Conservation (phyloP, 106 monocot species). For the Posidonia australis region DNA sequence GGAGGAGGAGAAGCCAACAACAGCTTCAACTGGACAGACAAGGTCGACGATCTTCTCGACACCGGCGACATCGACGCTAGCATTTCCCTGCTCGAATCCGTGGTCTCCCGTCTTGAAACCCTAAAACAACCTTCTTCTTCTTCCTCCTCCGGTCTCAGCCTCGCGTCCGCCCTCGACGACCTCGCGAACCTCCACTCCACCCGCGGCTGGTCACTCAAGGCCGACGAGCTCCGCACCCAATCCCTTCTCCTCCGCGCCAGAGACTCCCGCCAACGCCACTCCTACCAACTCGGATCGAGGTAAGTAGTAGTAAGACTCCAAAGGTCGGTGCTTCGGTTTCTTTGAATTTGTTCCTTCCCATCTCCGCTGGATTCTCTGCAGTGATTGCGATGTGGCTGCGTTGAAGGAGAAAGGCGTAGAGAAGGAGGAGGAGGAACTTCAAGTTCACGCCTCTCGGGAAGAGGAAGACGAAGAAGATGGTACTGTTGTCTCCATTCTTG, state of each 20-base stretch:
- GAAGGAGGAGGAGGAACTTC: no score
- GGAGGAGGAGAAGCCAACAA: background rate
- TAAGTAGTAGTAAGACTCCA: background rate
- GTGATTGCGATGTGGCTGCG: no score
- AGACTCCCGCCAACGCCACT: background rate
- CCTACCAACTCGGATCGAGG: no score
- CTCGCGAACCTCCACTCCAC: constrained; percentile 43
- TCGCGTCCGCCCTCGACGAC: constrained; percentile 33
- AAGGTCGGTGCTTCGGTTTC: background rate
- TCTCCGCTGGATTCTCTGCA: no score
- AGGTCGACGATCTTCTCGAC: constrained; percentile 50
- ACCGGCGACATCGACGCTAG: constrained; percentile 41
- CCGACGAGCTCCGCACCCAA: constrained; percentile 44
- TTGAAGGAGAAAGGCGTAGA: no score
- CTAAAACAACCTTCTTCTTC: constrained; percentile 3
- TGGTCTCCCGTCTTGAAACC: constrained; percentile 15
- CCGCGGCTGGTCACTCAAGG: constrained; percentile 30
- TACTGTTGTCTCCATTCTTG: no score
- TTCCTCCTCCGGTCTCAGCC: constrained; percentile 8
- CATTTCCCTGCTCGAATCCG: constrained; percentile 38
- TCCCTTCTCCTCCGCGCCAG: constrained; percentile 21
- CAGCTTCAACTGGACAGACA: constrained; percentile 29
- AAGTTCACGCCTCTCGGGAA: no score
- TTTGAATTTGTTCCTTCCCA: background rate
- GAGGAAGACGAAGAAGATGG: no score